These are phyloP conservation scores for Filosporella fistucella DNA, from an alignment of 495 filamentous ascomycete species.

Conservation along the genomic window DNA sequence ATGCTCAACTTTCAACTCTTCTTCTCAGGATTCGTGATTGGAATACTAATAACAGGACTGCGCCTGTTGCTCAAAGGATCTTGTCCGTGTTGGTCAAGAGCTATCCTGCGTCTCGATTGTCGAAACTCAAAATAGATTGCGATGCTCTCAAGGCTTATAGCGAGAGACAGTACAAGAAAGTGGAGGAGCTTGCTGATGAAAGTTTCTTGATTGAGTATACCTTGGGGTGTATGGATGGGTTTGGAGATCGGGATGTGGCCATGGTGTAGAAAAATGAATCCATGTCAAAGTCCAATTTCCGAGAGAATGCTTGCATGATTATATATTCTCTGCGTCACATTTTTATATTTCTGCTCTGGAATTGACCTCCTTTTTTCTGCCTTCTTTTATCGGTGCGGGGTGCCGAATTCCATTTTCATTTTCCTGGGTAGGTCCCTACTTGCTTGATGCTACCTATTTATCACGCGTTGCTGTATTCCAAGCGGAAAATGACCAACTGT, in stretches of 20 bases:
- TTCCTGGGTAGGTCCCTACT: too few relatives aligned
- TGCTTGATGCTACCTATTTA: too few relatives aligned
- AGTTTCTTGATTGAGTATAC: constrained; percentile 93
- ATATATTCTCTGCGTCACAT: too few relatives aligned
- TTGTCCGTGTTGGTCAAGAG: constrained; percentile 71
- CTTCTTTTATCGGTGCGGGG: too few relatives aligned
- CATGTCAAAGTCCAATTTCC: too few relatives aligned
- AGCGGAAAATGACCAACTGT: too few relatives aligned
- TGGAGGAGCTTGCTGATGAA: constrained; percentile 89
- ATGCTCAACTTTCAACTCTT: constrained; percentile 77
- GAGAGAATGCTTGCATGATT: too few relatives aligned
- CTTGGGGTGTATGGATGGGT: constrained; percentile 74
- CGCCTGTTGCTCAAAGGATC: constrained; percentile 80
- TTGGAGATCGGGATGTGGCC: constrained; percentile 18
- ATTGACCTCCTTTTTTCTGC: too few relatives aligned
- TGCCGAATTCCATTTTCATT: too few relatives aligned
- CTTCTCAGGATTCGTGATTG: constrained; percentile 82
- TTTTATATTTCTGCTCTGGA: too few relatives aligned
- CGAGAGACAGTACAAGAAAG: constrained; percentile 80
- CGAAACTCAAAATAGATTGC: constrained; percentile 57
- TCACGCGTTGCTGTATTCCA: too few relatives aligned
- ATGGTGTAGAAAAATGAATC: constrained; percentile 16
- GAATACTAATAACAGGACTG: constrained; percentile 93
- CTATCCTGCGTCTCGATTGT: constrained; percentile 69
- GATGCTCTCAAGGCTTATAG: constrained; percentile 83